Base-by-base conservation (phyloP, 805 yeast genomes). In the Myxozyma kluyveri region DNA sequence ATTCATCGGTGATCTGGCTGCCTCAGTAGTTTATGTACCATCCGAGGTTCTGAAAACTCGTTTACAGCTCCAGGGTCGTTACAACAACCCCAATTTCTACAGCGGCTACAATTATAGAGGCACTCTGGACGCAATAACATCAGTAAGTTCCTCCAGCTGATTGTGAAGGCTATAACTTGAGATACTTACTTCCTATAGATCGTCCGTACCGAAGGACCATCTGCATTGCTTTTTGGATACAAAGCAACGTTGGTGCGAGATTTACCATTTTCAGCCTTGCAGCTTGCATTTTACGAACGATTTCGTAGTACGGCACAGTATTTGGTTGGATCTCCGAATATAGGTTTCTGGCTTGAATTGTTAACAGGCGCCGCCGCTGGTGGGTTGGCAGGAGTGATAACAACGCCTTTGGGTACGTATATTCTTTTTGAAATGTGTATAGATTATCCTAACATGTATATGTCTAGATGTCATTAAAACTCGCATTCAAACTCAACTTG, bases 351-450 rank as follows among this genome's bases (percentile, higher is more conserved):
- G 3, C 68, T 77, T 37, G 99, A 93, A 68, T 72, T 93, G 24
- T 55, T 78, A 12, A 89, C 96, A 0, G 99, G 99, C 49, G 98
- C 96, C 0, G 82, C 88, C 0, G 98, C 99, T 1, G 97, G 97
- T 60, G 96, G 96, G 0, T 70, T 89, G 24, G 95, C 96, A 0
- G 97, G 97, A 1, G 76, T 80, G 0, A 64, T 90, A 19, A 90
- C 97, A 0, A 90, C 97, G 0, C 97, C 97, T 0, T 70, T 88
- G 58, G 97, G 59, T 54, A 35, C 18, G 49, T 29, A 2, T 38
- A 5, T 31, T 21, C 4, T n/a, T n/a, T n/a, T n/a, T n/a, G n/a
- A n/a, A n/a, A n/a, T n/a, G n/a, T n/a, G n/a, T n/a, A n/a, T n/a
- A n/a, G n/a, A n/a, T n/a, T n/a, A n/a, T 23, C 26, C 55, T 46